phyloP scores from a whole-genome alignment of 495 filamentous ascomycete genomes.

The Aspergillus egyptiacus region DNA sequence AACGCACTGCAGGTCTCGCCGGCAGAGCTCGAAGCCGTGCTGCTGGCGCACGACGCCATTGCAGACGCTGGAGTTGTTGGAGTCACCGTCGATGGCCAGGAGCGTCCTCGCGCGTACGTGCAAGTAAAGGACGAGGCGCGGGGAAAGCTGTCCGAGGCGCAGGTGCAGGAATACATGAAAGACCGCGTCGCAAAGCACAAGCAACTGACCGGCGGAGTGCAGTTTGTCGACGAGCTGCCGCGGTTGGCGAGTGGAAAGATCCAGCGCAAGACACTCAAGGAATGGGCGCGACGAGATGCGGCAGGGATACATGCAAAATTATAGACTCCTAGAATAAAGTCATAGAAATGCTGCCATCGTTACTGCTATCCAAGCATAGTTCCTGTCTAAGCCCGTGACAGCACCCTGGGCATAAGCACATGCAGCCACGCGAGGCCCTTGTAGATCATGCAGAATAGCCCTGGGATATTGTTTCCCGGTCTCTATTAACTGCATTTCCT shows the following conservation, averaged over 20 bases:
- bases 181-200: conserved; percentile 55
- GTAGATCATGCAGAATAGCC: too few relatives aligned
- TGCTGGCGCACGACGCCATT: conserved; percentile 34
- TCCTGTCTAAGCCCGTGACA: too few relatives aligned
- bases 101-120: conserved; percentile 11
- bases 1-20: conserved; percentile 44
- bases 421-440: too few relatives aligned
- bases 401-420: too few relatives aligned
- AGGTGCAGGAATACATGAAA: conserved; percentile 50
- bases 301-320: not conserved
- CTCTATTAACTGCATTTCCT: too few relatives aligned
- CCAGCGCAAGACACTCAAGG: conserved; percentile 31
- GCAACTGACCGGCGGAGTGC: conserved; percentile 54
- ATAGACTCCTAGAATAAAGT: too few relatives aligned
- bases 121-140: conserved; percentile 9
- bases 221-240: conserved; percentile 54
- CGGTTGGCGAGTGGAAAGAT: conserved; percentile 47
- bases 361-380: too few relatives aligned
- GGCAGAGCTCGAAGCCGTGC: conserved; percentile 43
- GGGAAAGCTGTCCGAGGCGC: conserved; percentile 45
- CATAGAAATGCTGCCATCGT: too few relatives aligned
- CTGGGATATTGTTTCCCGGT: not conserved
- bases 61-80: conserved; percentile 41
- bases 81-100: conserved; percentile 15
- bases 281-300: conserved; percentile 25